Base-by-base conservation (phyloP, 345 rosid species). In the Aquilaria yunnanensis region DNA sequence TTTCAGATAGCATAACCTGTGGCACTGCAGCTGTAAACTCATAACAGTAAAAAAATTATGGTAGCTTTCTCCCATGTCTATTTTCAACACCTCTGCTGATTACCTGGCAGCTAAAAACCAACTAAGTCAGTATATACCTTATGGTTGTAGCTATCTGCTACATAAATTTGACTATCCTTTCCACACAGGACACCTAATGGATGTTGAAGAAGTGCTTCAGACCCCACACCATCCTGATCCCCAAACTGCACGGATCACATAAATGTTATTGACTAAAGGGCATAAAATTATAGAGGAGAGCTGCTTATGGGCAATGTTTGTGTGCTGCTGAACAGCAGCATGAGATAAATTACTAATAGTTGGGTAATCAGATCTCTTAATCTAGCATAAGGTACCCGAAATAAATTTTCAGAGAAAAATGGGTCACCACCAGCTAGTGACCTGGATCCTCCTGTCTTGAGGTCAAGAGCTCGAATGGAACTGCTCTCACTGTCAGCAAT, bases 401-500 rank as follows among this genome's bases (percentile, higher is more conserved):
- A 89, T 76, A 92, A 85, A 69, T 92, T 92, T 23, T 89, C 96
- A 1, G 96, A 66, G 70, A 92, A 81, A 70, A 82, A 57, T 5
- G 96, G 85, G 67, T 92, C 96, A 60, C 98, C 98, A 66, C 96
- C 98, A 52, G 77, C 93, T 29, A 92, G 84, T 70, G 81, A 80
- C 80, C 91, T 81, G 50, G 98, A 85, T 60, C 96, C 96, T 70
- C 93, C 89, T 37, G 98, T 84, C 72, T 78, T 84, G 47, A 92
- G 83, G 83, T 82, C 82, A 78, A 92, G 75, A 56, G 83, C 90
- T 61, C 96, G 86, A 66, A 92, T 79, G 65, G 98, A 92, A 83
- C 98, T 92, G 67, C 96, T 92, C 80, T 92, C 98, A 61, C 98
- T 92, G 71, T 92, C 98, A 66, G 93, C 98, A 66, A 89, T 68